A percentile compares a stretch with the other conserved stretches of the same genome.
These are phyloP conservation scores for Trametes meyenii DNA, from an alignment of 768 basidiomycete species.

Conservation along the genomic window DNA sequence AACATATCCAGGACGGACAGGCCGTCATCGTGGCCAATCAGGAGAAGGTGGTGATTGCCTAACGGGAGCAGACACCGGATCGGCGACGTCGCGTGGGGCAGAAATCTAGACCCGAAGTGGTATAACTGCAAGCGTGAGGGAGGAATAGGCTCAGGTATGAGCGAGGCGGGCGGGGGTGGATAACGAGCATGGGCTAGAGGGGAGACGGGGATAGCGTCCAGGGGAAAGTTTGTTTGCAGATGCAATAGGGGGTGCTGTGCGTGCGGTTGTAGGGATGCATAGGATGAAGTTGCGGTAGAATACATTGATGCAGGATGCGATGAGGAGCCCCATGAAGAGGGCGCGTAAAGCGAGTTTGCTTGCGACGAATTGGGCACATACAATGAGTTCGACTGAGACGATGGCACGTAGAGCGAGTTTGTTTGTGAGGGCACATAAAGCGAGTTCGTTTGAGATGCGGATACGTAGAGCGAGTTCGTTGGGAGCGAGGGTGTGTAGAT, in stretches of 20 bases:
- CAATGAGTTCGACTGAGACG: constrained; percentile 4
- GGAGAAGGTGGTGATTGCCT: constrained; percentile 61
- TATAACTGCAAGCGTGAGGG: constrained; percentile 71
- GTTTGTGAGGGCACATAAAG: constrained; percentile 2
- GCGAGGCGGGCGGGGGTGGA: constrained; percentile 20
- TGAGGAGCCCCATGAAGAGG: constrained; percentile 10
- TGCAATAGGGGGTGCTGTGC: constrained; percentile 24
- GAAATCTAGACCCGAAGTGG: constrained; percentile 83
- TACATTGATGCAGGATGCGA: constrained; percentile 21
- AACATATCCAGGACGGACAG: constrained; percentile 84
- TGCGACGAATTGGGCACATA: background rate
- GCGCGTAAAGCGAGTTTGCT: constrained; percentile 15
- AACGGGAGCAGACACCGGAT: constrained; percentile 79
- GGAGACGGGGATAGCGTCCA: constrained; percentile 21
- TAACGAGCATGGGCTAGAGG: constrained; percentile 29
- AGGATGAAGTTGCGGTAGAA: constrained; percentile 22
- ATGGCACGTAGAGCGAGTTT: background rate
- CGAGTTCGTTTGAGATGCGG: constrained; percentile 1
- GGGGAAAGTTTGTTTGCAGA: constrained; percentile 29
- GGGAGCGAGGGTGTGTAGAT: background rate
- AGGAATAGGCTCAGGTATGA: constrained; percentile 44
- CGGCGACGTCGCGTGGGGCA: constrained; percentile 75
- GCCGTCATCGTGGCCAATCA: constrained; percentile 80
- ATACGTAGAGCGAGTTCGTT: constrained; percentile 2
- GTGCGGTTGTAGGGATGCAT: constrained; percentile 10